phyloP scores from a whole-genome alignment of 371 early-diverging fungal species.

The Mycotypha africana region DNA sequence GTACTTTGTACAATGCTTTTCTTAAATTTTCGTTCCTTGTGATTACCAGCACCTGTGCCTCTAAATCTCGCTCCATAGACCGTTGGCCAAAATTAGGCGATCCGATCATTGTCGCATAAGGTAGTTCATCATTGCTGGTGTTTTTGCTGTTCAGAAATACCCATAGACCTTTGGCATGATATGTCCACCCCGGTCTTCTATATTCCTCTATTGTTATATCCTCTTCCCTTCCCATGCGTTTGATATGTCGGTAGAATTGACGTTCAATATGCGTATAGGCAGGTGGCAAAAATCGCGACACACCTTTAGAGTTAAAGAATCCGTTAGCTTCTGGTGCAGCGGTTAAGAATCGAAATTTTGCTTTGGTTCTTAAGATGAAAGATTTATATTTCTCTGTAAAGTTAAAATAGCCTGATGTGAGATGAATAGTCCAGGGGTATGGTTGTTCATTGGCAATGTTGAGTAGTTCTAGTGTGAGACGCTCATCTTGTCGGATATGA shows the following conservation, averaged over 20 bases:
- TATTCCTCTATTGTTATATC: constrained; percentile 68
- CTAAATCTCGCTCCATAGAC: constrained; percentile 85
- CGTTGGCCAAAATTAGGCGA: constrained; percentile 92
- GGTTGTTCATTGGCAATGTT: constrained; percentile 33
- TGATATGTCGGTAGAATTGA: constrained; percentile 50
- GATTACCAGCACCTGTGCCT: constrained; percentile 76
- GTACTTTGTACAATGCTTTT: constrained; percentile 55
- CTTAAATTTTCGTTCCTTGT: constrained; percentile 58
- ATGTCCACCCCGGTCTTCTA: constrained; percentile 80
- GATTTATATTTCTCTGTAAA: constrained; percentile 66
- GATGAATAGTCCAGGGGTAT: constrained; percentile 44
- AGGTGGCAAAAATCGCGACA: constrained; percentile 81
- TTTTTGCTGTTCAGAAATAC: constrained; percentile 36
- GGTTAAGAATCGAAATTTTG: constrained; percentile 64
- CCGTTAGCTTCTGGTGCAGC: constrained; percentile 96
- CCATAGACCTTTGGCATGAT: constrained; percentile 83
- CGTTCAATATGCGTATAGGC: constrained; percentile 83
- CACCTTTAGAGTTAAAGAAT: constrained; percentile 83
- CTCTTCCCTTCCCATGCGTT: constrained; percentile 27
- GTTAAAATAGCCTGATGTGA: constrained; percentile 95
- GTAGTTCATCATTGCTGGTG: constrained; percentile 31
- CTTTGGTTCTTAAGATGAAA: constrained; percentile 51
- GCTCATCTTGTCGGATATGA: constrained; percentile 76
- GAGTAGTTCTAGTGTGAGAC: constrained; percentile 54
- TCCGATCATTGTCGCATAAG: constrained; percentile 78